These are phyloP conservation scores for Oidium heveae DNA, from an alignment of 2,329 filamentous ascomycete genomes.

Conservation along the genomic window DNA sequence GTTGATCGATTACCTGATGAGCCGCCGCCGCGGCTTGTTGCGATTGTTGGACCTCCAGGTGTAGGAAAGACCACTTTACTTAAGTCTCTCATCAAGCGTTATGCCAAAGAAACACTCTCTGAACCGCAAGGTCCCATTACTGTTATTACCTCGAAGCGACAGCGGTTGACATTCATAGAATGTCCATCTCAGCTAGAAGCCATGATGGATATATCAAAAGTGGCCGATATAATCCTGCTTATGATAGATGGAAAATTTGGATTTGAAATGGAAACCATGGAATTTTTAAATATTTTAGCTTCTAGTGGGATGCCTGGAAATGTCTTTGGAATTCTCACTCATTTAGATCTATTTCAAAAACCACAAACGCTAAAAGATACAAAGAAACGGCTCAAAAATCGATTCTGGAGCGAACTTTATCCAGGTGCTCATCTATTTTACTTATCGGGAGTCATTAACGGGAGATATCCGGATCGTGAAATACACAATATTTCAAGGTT, in stretches of 20 bases:
- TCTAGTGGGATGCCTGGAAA: constrained; percentile 95
- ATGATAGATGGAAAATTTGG: constrained; percentile 99
- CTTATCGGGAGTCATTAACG: constrained; percentile 86
- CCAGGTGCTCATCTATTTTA: constrained; percentile 95
- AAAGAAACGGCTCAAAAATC: constrained; percentile 87
- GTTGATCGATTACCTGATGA: constrained; percentile 91
- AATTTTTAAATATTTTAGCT: constrained; percentile 86
- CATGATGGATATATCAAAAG: constrained; percentile 93
- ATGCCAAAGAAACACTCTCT: constrained; percentile 83
- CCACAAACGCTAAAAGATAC: constrained; percentile 76
- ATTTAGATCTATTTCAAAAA: constrained; percentile 86
- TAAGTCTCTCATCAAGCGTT: constrained; percentile 80
- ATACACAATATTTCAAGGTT: constrained; percentile 90
- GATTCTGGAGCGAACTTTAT: constrained; percentile 92
- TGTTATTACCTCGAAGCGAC: constrained; percentile 85
- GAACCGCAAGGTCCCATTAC: constrained; percentile 82
- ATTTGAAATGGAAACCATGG: constrained; percentile 99
- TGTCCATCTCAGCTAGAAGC: constrained; percentile 89
- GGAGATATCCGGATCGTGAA: constrained; percentile 86
- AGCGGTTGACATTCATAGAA: constrained; percentile 86
- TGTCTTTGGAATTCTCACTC: constrained; percentile 88
- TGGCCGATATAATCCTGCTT: constrained; percentile 85
- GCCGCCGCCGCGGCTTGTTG: constrained; percentile 74
- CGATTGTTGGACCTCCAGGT: constrained; percentile 82
- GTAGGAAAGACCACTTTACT: constrained; percentile 89